phyloP scores from a whole-genome alignment of 495 filamentous ascomycete species.

The Lepraria neglecta region DNA sequence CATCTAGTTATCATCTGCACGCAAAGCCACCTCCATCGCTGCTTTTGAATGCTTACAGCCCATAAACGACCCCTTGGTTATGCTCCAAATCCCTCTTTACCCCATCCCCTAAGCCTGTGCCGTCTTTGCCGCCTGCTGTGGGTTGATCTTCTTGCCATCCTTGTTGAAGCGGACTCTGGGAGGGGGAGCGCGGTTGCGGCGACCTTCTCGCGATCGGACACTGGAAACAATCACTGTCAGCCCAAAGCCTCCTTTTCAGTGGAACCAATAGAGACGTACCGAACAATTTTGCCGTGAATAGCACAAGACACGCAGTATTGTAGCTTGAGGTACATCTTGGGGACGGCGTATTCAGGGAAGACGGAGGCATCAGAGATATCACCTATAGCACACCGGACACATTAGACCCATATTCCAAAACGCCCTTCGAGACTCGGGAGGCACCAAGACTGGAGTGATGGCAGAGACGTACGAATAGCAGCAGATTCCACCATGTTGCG shows the following conservation, averaged over 20 bases:
- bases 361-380: slow-evolving; percentile 99
- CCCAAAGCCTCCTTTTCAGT: not conserved
- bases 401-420: not conserved
- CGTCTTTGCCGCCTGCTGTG: slow-evolving; percentile 72
- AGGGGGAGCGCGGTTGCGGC: slow-evolving; percentile 97
- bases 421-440: not conserved
- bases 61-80: not conserved
- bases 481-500: slow-evolving; percentile 99
- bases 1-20: not conserved
- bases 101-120: slow-evolving; percentile 38
- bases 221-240: slow-evolving; percentile 39
- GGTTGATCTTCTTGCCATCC: slow-evolving; percentile 99
- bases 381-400: slow-evolving; percentile 49
- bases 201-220: slow-evolving; percentile 94
- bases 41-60: not conserved
- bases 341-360: slow-evolving; percentile 97
- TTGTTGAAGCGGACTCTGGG: slow-evolving; percentile 99
- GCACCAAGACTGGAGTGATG: not conserved
- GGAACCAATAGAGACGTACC: slow-evolving; percentile 50
- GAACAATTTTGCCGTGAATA: slow-evolving; percentile 99
- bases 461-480: slow-evolving; percentile 87
- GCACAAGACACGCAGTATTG: slow-evolving; percentile 99
- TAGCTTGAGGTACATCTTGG: slow-evolving; percentile 99
- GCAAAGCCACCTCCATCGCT: not conserved
- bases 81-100: not conserved